Evolutionary conservation across 1,284 basidiomycete genomes (phyloP).

Genomic region (Tremellales sp.): DNA sequence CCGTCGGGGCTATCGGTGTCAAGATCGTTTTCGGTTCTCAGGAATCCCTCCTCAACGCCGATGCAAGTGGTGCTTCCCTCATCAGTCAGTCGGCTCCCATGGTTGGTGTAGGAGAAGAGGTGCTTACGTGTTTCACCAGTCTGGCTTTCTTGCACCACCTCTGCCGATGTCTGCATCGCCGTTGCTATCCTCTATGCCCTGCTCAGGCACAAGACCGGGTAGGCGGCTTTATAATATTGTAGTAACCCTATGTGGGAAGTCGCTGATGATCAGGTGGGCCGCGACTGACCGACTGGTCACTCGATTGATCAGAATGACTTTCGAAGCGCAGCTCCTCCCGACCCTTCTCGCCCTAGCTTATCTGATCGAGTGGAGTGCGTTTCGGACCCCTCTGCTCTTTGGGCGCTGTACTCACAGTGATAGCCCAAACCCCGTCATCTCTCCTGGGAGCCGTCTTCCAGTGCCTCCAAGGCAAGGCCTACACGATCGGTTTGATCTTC

Average conservation of each 20-base stretch:
- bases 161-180: slow-evolving; percentile 31
- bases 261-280: neutral
- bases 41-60: slow-evolving; percentile 16
- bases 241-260: neutral
- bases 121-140: slow-evolving; percentile 5
- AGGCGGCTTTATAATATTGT: neutral
- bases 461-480: slow-evolving; percentile 21
- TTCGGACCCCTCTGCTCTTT: neutral
- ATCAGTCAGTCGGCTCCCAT: slow-evolving; percentile 13
- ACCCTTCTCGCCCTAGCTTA: slow-evolving; percentile 26
- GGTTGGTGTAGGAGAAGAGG: neutral
- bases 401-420: neutral
- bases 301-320: slow-evolving; percentile 26
- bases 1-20: slow-evolving; percentile 18
- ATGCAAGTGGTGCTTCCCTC: slow-evolving; percentile 12
- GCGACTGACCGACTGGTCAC: slow-evolving; percentile 29
- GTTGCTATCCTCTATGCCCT: slow-evolving; percentile 22
- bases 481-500: slow-evolving; percentile 21
- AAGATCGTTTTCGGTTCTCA: slow-evolving; percentile 24
- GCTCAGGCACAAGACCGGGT: slow-evolving; percentile 23
- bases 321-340: slow-evolving; percentile 34
- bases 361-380: slow-evolving; percentile 25
- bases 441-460: slow-evolving; percentile 28
- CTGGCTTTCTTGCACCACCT: slow-evolving; percentile 19
- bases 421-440: slow-evolving; percentile 13